A percentile compares a stretch with the other conserved stretches of the same genome.
These are phyloP conservation scores for Neurospora sp. DNA, from an alignment of 495 filamentous ascomycete genomes.

Conservation along the genomic window DNA sequence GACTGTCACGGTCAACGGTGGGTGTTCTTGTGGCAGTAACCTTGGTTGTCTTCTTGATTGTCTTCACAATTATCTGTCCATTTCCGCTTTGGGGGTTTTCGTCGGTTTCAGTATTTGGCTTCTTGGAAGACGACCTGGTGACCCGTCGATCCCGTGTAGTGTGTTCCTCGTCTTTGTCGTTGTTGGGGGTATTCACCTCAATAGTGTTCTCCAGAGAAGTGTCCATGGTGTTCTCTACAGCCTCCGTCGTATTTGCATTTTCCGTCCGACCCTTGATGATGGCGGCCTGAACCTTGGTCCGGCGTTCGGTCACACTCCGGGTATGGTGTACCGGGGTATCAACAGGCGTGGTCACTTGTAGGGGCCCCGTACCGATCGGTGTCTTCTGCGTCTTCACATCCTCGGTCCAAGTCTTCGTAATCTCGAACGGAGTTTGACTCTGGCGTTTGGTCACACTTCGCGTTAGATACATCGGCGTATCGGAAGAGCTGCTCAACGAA, in stretches of 20 bases:
- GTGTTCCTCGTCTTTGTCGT: background rate
- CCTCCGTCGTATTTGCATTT: background rate
- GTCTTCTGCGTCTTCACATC: background rate
- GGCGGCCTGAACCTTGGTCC: background rate
- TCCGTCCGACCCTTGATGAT: background rate
- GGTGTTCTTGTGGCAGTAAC: background rate
- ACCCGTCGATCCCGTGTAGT: background rate
- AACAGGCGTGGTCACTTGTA: background rate
- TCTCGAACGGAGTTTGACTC: background rate
- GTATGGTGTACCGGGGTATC: background rate
- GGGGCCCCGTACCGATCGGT: background rate
- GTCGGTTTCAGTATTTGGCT: background rate
- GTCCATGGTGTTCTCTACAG: background rate
- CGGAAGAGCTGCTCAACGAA: background rate
- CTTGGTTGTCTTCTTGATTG: background rate
- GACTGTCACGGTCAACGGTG: slow-evolving; percentile 3
- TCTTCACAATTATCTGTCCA: background rate
- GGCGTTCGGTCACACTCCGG: background rate
- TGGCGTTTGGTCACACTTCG: background rate
- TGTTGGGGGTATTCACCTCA: background rate
- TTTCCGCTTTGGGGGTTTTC: background rate
- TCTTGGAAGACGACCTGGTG: background rate
- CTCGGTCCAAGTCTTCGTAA: background rate
- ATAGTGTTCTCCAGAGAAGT: background rate
- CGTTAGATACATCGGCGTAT: background rate